Evolutionary conservation across 345 rosid genomes (phyloP), one percentile per base, ranked within the genome.

Genomic region (Mercurialis annua): DNA sequence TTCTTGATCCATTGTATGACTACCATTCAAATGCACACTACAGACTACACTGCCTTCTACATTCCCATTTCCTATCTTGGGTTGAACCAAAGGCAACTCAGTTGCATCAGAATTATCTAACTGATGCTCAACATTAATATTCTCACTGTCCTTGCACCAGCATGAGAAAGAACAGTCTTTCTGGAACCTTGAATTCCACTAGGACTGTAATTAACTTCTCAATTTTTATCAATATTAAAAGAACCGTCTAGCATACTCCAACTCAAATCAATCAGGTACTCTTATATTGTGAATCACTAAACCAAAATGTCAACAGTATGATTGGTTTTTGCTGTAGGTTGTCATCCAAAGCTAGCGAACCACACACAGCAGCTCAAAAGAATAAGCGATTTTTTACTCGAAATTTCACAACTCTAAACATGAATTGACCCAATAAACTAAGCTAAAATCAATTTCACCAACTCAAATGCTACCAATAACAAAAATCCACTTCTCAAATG

Each of bases 81-180:
- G 64, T 59, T 65, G 52, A 53, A 38, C 61, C 61, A 53, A 65
- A 51, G 69, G 50, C 48, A 65, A 29, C 38, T 54, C 40, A n/a
- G 33, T 27, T 8, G 48, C 36, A 36, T 53, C 49, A 23, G 60
- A 53, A 52, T 40, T 26, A 14, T 34, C 59, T 52, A 52, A 46
- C 21, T 26, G 42, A 23, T 14, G 38, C 59, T 66, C 76, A 69
- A 70, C 52, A 76, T 60, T 67, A 54, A 71, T 67, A 52, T 57
- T 21, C 18, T 53, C 71, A 49, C 77, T 73, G 47, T 77, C 78
- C 59, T 60, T 59, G 30, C 75, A 64, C 82, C 82, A 79, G 62
- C 73, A 44, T 15, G 81, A 82, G 80, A 82, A 84, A 7, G 83
- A 84, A 15, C 80, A 76, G 21, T 80, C 84, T 69, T 77, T 66